Conservation (phyloP, 1,284 basidiomycete genomes). For the Sphagnurus paluster region DNA sequence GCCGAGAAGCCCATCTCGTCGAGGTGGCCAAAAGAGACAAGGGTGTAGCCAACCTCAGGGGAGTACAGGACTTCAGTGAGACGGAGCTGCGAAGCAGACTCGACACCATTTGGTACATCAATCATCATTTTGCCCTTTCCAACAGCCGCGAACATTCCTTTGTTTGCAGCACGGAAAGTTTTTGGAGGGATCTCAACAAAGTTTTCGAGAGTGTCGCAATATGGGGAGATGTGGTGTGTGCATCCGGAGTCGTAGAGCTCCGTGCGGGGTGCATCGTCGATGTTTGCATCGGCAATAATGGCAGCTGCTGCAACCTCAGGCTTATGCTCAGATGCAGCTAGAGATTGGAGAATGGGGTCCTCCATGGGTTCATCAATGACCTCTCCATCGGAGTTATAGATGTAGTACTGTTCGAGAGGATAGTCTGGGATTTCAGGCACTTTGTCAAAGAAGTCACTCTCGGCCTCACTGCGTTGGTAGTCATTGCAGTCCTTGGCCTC, state of each 20-base stretch:
- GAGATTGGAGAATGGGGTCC: too few species aligned
- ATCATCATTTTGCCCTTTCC: conserved; percentile 37
- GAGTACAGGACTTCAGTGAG: conserved; percentile 38
- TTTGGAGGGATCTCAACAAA: conserved; percentile 28
- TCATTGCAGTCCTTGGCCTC: background rate
- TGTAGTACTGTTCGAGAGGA: too few species aligned
- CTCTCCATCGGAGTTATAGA: too few species aligned
- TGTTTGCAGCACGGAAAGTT: conserved; percentile 34
- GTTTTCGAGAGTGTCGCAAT: conserved; percentile 30
- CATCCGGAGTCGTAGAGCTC: conserved; percentile 41
- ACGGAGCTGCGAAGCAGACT: conserved; percentile 20
- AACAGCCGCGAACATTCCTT: conserved; percentile 30
- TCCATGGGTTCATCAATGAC: too few species aligned
- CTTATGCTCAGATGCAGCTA: background rate
- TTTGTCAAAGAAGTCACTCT: conserved; percentile 15
- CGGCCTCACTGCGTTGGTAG: conserved; percentile 3
- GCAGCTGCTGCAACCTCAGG: background rate
- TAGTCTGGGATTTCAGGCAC: too few species aligned
- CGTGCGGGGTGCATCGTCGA: conserved; percentile 7
- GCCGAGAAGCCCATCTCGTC: conserved; percentile 27
- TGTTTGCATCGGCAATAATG: background rate
- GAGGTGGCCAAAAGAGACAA: conserved; percentile 28
- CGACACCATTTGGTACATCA: too few species aligned
- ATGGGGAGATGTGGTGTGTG: conserved; percentile 40
- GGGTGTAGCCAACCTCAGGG: conserved; percentile 18